phyloP scores from a whole-genome alignment of 768 basidiomycete species.

The Tephrocybe sp. region DNA sequence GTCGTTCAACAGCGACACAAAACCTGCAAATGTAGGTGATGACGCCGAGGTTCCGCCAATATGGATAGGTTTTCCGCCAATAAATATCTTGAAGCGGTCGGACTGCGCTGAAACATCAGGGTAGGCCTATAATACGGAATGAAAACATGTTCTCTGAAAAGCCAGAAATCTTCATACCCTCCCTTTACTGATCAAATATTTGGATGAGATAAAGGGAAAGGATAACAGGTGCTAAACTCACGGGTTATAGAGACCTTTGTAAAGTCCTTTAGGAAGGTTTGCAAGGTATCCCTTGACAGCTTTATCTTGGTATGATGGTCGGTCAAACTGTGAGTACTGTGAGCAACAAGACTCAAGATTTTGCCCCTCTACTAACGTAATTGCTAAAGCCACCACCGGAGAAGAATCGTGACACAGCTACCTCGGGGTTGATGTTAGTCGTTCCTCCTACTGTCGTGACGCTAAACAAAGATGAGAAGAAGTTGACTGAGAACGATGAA shows the following conservation, averaged over 20 bases:
- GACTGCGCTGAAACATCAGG: conserved; percentile 71
- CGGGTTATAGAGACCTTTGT: conserved; percentile 60
- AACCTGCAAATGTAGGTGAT: conserved; percentile 59
- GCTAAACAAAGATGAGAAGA: conserved; percentile 29
- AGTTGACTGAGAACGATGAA: neutral
- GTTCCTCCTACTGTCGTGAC: conserved; percentile 76
- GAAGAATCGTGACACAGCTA: conserved; percentile 45
- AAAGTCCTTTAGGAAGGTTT: conserved; percentile 43
- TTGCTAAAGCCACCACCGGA: conserved; percentile 78
- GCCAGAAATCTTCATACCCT: conserved; percentile 37
- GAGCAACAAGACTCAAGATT: neutral
- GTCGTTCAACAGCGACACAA: conserved; percentile 67
- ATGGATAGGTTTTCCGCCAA: conserved; percentile 30
- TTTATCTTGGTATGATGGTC: conserved; percentile 50
- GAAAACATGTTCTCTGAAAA: neutral
- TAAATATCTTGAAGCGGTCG: conserved; percentile 44
- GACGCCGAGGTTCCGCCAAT: conserved; percentile 67
- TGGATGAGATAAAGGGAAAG: neutral
- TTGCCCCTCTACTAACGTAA: conserved; percentile 39
- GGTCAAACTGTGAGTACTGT: conserved; percentile 37
- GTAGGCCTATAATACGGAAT: conserved; percentile 35
- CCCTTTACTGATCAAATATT: conserved; percentile 31
- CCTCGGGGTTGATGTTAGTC: conserved; percentile 48
- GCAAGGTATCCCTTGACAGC: conserved; percentile 44
- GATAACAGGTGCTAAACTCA: conserved; percentile 23